Base-by-base conservation (phyloP, 345 rosid species). In the Populus simonii region DNA sequence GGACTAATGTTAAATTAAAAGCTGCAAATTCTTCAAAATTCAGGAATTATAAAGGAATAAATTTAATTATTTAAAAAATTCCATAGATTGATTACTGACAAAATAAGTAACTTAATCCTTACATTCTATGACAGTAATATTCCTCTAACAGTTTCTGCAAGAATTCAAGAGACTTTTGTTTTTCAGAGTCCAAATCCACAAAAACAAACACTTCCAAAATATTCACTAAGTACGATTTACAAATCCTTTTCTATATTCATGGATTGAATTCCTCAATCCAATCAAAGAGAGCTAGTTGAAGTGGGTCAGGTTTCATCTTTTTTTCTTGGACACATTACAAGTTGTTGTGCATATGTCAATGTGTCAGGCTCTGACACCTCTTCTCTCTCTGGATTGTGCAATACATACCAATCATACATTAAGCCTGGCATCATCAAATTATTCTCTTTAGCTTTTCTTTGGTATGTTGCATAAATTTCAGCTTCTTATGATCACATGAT, bases 351-450 rank as follows among this genome's bases (percentile, higher is more conserved):
- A 39, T 75, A 57, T 71, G 57, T 69, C 27, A 51, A 23, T 68
- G 73, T 78, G 83, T 80, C 85, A 84, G 84, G 31, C 7, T 36
- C 84, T 84, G 84, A 76, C 81, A 77, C 62, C 61, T 65, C 65
- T 68, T 49, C 31, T 63, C 27, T 65, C 36, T 73, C 68, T 59
- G 17, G 57, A 38, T 36, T 36, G 41, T 70, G 68, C 80, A 45
- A 31, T 72, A 16, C 73, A 31, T 72, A 12, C 71, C 78, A 83
- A 72, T 83, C 74, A 68, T 73, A 77, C 4, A 73, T 22, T 76
- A 45, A 71, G 80, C 83, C 83, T 70, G 78, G 75, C 86, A 70
- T 59, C 84, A 66, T 75, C 25, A 4, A 4, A 69, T 80, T 78
- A 41, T 78, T 62, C 74, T 35, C 69, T 49, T 55, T 72, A 47